Evolutionary conservation across 73 alveolate genomes (phyloP), one percentile per base, ranked within the genome.

Genomic region (Paramecium sonneborni): DNA sequence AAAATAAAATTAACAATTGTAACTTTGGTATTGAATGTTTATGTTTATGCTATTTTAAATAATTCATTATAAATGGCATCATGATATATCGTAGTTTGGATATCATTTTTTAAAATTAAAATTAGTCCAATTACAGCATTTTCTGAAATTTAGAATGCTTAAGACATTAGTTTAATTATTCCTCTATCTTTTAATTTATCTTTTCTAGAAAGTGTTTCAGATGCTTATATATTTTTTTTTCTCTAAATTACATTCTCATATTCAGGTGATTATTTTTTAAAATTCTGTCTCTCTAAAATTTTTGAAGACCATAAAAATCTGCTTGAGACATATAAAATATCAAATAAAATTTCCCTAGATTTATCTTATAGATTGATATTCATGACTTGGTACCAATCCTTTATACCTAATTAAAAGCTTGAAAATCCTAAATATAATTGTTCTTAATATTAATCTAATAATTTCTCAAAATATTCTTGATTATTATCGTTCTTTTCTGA

Each of bases 221-320:
- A 10, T 6, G 87, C 87, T n/a, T 37, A 38, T 39, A 15, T 37
- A 23, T 32, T 74, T 14, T 74, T 11, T 10, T 74, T 20, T 32
- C 44, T 39, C 87, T 67, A 74, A 21, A 10, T 3, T 0, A 10
- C 57, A 34, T 34, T n/a, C 8, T 34, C 0, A 12, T 74, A 10
- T 34, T 11, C 14, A 18, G 10, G 3, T 32, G 56, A 20, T 39
- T 28, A 28, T 7, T 38, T 32, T 12, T 62, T 26, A 26, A 11
- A 1, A 32, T 14, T 62, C 10, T 26, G 12, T 34, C 32, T 74
- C 9, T 74, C 87, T 23, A 74, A 34, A 2, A 74, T 34, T 2
- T 35, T 37, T 74, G 87, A 74, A 12, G 87, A 37, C 87, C 87
- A 74, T 74, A 74, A 74, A 23, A 37, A 74, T 74, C 44, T 74